Percentiles rank a stretch among this genome's conserved stretches.
Conservation (phyloP, 306 rosid species). For the Trichosanthes cucumerina region DNA sequence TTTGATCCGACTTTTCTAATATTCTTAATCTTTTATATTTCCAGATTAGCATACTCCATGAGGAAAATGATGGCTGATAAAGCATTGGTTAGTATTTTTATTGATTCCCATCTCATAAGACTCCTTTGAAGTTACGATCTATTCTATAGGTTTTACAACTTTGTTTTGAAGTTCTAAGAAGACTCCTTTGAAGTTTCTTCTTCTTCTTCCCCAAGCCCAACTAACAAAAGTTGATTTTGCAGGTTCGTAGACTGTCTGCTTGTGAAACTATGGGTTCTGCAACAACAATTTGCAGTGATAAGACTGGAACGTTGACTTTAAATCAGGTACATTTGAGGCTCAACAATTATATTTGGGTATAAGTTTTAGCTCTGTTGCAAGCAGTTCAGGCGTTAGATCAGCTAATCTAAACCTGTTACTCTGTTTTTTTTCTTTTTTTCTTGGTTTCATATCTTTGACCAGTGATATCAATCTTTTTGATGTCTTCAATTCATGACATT, state of each 20-base stretch:
- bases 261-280: slow-evolving; percentile 99
- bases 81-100: slow-evolving; percentile 55
- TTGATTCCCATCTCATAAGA: neutral
- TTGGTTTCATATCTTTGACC: neutral
- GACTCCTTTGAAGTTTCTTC: neutral
- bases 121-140: neutral
- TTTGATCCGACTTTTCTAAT: neutral
- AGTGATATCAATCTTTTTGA: neutral
- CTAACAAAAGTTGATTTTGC: slow-evolving; percentile 23
- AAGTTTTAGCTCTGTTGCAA: neutral
- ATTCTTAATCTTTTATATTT: neutral
- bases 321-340: slow-evolving; percentile 42
- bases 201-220: neutral
- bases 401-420: neutral
- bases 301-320: slow-evolving; percentile 94
- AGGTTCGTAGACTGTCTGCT: slow-evolving; percentile 94
- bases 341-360: neutral
- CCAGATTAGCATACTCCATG: slow-evolving; percentile 95
- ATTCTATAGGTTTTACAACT: neutral
- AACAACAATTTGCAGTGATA: slow-evolving; percentile 96
- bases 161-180: neutral
- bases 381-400: neutral
- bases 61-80: slow-evolving; percentile 98
- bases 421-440: neutral
- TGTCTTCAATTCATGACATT: neutral